phyloP scores from a whole-genome alignment of 768 basidiomycete species.

The Pulveroboletus frians region DNA sequence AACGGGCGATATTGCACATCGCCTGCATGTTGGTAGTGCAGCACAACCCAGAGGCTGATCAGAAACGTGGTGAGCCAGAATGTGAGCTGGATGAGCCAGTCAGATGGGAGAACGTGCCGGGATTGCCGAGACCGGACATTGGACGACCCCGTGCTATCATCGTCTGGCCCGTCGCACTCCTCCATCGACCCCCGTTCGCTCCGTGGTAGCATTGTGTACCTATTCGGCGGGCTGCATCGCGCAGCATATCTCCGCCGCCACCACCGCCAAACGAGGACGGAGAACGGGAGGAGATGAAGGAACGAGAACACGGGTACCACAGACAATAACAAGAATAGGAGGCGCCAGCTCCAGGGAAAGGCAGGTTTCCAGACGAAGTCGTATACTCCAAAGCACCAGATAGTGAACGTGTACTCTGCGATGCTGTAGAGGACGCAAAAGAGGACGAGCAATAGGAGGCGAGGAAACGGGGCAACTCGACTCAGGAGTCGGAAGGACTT shows the following conservation, averaged over 20 bases:
- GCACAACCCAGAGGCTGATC: constrained; percentile 1
- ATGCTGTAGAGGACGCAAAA: constrained; percentile 6
- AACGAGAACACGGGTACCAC: constrained; percentile 10
- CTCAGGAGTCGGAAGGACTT: too few relatives aligned
- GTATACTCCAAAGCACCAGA: constrained; percentile 2
- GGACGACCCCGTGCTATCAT: not conserved
- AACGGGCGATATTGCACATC: constrained; percentile 13
- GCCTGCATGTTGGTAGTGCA: not conserved
- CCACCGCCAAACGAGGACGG: not conserved
- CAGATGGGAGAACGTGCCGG: not conserved
- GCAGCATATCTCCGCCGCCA: not conserved
- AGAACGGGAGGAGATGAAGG: constrained; percentile 8
- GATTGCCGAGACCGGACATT: not conserved
- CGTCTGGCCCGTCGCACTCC: not conserved
- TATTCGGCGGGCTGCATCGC: not conserved
- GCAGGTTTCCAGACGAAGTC: constrained; percentile 12
- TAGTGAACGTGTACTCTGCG: constrained; percentile 7
- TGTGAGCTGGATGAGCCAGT: not conserved
- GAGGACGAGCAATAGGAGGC: not conserved
- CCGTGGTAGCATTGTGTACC: constrained; percentile 8
- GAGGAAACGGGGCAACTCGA: not conserved
- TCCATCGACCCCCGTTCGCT: constrained; percentile 7
- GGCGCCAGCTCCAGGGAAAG: constrained; percentile 19
- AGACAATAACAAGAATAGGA: constrained; percentile 11
- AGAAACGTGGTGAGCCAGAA: constrained; percentile 7